Base-by-base conservation (phyloP, 352 stramenopile genomes). In the Plasmopara viticola region DNA sequence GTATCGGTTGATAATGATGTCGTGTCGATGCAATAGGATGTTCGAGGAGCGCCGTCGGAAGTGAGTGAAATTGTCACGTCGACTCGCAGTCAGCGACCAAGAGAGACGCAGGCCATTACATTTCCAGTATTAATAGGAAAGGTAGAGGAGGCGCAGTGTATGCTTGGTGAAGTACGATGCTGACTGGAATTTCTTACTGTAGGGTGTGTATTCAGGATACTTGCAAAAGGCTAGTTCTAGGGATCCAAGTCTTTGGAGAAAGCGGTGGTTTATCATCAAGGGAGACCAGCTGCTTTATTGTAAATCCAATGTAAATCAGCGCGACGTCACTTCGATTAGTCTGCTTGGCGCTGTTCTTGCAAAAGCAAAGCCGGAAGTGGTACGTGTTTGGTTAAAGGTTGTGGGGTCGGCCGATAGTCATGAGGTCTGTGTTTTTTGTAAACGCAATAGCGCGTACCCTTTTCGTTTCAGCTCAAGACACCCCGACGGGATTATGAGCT, bases 251-350 rank as follows among this genome's bases (percentile, higher is more conserved):
- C 64, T 93, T 18, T 93, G 83, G 83, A 74, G 80, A 35, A 86
- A 85, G 59, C 79, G 83, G 12, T 93, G 83, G 83, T 93, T 93
- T 62, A 82, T 93, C 50, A 68, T 93, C 49, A 92, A 90, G 59
- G 80, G 84, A 44, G 80, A 94, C 47, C 82, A 94, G 47, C 62
- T 94, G 2, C 49, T 89, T 39, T 94, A 94, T 56, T 91, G 83
- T 63, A 94, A 94, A 56, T 88, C 78, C 0, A 78, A 84, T 30
- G 73, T 74, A 20, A 87, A 94, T 52, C 83, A 89, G 54, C 78
- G 81, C 25, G 83, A 94, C 15, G 79, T 94, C 28, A 91, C 80
- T 5, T 69, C 74, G 2, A 87, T 94, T 49, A 88, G 80, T 62
- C 66, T 94, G 31, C 60, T 94, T 7, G 83, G 81, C 28, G 67